A percentile compares a stretch with the other conserved stretches of the same genome.
Conservation (phyloP, 805 yeast species). For the Candida berthetii region DNA sequence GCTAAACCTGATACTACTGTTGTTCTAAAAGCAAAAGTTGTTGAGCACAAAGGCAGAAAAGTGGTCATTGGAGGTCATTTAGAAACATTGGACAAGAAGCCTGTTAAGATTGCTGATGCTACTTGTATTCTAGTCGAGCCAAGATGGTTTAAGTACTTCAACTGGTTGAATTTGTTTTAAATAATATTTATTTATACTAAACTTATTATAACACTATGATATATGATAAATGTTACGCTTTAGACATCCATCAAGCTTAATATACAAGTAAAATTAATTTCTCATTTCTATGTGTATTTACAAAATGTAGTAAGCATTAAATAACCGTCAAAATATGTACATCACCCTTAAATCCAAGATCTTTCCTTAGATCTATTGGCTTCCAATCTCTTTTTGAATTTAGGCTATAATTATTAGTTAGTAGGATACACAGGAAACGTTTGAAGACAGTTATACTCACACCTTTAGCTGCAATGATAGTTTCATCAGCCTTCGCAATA, state of each 20-base stretch:
- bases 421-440: neutral
- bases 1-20: conserved; percentile 54
- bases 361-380: neutral
- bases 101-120: conserved; percentile 50
- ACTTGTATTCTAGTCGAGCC: conserved; percentile 79
- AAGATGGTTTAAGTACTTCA: conserved; percentile 72
- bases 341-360: neutral
- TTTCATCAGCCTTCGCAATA: conserved; percentile 57
- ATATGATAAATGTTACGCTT: too few species aligned
- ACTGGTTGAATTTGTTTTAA: conserved; percentile 41
- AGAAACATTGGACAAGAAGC: conserved; percentile 39
- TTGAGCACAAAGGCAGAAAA: conserved; percentile 69
- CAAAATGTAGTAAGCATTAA: neutral
- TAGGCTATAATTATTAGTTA: neutral
- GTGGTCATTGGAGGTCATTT: conserved; percentile 69
- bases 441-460: neutral
- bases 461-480: conserved; percentile 43
- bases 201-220: too few species aligned
- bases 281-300: neutral
- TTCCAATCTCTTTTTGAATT: neutral
- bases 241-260: too few species aligned
- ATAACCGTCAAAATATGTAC: neutral
- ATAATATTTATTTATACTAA: too few species aligned
- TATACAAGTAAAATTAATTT: too few species aligned
- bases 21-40: conserved; percentile 61